A percentile compares a stretch with the other conserved stretches of the same genome.
Conservation (phyloP, 2,329 filamentous ascomycete species). For the Drechslera avenae region DNA sequence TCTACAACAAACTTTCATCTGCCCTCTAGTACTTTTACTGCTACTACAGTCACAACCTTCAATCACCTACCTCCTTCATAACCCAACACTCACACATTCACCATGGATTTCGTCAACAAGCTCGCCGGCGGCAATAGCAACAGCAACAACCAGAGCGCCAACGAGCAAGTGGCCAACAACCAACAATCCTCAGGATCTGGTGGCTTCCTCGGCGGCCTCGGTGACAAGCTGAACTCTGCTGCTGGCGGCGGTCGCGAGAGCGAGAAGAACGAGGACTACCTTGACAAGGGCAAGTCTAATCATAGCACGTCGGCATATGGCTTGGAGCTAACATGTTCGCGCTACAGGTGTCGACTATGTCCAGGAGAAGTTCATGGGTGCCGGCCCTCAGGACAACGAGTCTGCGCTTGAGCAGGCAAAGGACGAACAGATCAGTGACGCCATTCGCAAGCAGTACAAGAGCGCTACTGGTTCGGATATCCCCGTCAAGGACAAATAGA, state of each 20-base stretch:
- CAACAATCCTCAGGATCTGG: conserved; percentile 41
- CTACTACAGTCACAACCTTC: background rate
- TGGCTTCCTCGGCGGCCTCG: conserved; percentile 63
- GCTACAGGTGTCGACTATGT: conserved; percentile 72
- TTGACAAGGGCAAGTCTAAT: conserved; percentile 72
- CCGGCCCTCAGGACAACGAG: conserved; percentile 65
- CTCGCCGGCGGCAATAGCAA: conserved; percentile 49
- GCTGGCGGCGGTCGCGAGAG: conserved; percentile 74
- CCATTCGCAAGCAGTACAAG: conserved; percentile 75
- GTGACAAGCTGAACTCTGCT: conserved; percentile 72
- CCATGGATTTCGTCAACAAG: conserved; percentile 57
- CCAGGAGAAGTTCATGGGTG: conserved; percentile 74
- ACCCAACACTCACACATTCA: conserved; percentile 8
- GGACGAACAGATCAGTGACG: conserved; percentile 78
- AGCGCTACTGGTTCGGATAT: conserved; percentile 69
- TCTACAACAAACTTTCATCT: background rate
- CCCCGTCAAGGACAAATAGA: conserved; percentile 71
- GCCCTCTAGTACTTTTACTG: conserved; percentile 7
- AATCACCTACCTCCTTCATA: conserved; percentile 19
- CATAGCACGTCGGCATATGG: conserved; percentile 1
- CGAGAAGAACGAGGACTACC: conserved; percentile 81
- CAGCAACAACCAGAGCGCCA: conserved; percentile 33
- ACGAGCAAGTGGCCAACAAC: conserved; percentile 36
- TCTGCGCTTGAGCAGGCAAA: conserved; percentile 78
- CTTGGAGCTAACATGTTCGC: conserved; percentile 2